A percentile compares a stretch with the other conserved stretches of the same genome.
These are phyloP conservation scores for Agarophyton chilense DNA, from an alignment of 23 red algal species.

Conservation along the genomic window DNA sequence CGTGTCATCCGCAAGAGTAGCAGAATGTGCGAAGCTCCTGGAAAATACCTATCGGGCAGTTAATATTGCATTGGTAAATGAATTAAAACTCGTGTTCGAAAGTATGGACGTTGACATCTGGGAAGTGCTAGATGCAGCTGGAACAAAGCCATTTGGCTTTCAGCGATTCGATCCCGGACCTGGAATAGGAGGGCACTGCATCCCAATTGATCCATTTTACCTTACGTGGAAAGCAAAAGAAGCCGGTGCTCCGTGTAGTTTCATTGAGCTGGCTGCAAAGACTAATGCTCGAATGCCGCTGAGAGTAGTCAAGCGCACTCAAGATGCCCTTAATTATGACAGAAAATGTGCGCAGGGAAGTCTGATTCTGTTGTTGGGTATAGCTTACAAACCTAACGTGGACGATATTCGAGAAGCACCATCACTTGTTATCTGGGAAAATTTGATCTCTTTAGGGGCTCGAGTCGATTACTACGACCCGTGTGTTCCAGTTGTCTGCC, in stretches of 20 bases:
- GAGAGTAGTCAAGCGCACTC: conserved; percentile 53
- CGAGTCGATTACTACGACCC: conserved; percentile 75
- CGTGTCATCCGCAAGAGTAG: conserved; percentile 77
- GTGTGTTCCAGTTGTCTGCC: conserved; percentile 61
- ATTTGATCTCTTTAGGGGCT: conserved; percentile 49
- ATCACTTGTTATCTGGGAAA: conserved; percentile 71
- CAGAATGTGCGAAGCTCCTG: conserved; percentile 86
- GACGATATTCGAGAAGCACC: conserved; percentile 85
- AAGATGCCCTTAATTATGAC: conserved; percentile 69
- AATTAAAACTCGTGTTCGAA: conserved; percentile 76
- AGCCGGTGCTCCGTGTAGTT: conserved; percentile 60
- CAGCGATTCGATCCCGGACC: conserved; percentile 84
- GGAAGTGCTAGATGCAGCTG: conserved; percentile 85
- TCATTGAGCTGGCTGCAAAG: conserved; percentile 72
- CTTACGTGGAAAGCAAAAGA: conserved; percentile 90
- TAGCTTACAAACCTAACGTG: conserved; percentile 84
- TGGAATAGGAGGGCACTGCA: conserved; percentile 88
- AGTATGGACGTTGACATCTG: conserved; percentile 83
- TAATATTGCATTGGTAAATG: conserved; percentile 91
- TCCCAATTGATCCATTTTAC: conserved; percentile 85
- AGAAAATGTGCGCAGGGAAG: conserved; percentile 65
- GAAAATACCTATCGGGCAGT: conserved; percentile 84
- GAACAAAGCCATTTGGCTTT: conserved; percentile 87
- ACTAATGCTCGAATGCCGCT: conserved; percentile 76
- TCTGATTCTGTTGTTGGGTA: conserved; percentile 62